A percentile compares a stretch with the other conserved stretches of the same genome.
phyloP scores from a whole-genome alignment of 2,329 filamentous ascomycete genomes.

The Fusarium coicis region DNA sequence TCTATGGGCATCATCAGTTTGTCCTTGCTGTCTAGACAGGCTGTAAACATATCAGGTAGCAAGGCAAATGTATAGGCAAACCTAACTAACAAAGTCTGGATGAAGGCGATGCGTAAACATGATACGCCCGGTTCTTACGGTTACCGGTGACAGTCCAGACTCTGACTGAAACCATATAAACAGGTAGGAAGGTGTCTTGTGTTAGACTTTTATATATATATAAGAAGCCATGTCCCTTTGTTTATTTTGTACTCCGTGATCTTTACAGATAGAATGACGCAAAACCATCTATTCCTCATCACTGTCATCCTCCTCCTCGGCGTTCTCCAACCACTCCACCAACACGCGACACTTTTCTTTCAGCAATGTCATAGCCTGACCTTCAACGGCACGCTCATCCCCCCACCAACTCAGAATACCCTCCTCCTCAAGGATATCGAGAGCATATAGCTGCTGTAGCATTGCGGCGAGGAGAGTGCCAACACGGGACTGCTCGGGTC shows the following conservation, averaged over 20 bases:
- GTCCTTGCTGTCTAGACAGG: background rate
- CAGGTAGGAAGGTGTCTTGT: background rate
- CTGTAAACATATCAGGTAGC: background rate
- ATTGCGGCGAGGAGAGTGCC: constrained; percentile 78
- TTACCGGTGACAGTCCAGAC: background rate
- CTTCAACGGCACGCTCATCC: constrained; percentile 73
- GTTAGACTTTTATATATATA: background rate
- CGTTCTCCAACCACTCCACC: constrained; percentile 86
- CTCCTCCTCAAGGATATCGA: constrained; percentile 89
- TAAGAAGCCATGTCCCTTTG: constrained; percentile 6
- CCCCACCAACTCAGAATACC: constrained; percentile 91
- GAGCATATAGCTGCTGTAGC: constrained; percentile 84
- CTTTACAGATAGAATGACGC: constrained; percentile 2
- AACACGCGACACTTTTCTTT: constrained; percentile 80
- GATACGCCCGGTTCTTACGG: background rate
- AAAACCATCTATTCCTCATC: constrained; percentile 43
- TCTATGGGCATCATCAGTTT: background rate
- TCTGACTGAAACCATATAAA: background rate
- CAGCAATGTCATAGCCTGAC: constrained; percentile 75
- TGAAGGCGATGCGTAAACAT: background rate
- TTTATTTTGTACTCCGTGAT: constrained; percentile 32
- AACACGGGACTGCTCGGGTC: constrained; percentile 60
- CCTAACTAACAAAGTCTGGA: background rate
- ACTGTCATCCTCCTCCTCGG: constrained; percentile 76
- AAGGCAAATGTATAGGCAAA: background rate